Evolutionary conservation across 768 basidiomycete genomes (phyloP).

Genomic region (Austroboletus eburneus): DNA sequence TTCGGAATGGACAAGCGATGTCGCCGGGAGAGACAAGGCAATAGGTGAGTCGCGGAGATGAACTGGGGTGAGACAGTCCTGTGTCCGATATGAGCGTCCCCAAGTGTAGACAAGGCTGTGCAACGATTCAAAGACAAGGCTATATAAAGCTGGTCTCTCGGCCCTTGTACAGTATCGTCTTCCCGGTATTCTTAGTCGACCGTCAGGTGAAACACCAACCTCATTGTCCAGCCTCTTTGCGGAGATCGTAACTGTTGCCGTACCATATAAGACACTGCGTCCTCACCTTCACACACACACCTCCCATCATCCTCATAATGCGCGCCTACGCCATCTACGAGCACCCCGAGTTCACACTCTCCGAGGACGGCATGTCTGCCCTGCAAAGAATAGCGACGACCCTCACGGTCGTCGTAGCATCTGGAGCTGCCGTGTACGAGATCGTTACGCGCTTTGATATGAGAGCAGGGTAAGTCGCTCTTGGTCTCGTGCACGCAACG

Average conservation of each 20-base stretch:
- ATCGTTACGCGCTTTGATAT: slow-evolving; percentile 16
- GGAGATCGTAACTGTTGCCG: slow-evolving; percentile 4
- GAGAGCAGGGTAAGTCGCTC: slow-evolving; percentile 16
- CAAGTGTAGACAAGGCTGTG: no score
- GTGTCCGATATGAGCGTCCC: no score
- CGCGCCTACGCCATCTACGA: slow-evolving; percentile 33
- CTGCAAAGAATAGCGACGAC: slow-evolving; percentile 25
- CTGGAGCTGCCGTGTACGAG: slow-evolving; percentile 30
- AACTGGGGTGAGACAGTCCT: no score
- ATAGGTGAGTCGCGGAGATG: no score
- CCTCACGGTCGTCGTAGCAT: slow-evolving; percentile 30
- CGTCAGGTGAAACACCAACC: slow-evolving; percentile 8
- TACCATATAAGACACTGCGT: no score
- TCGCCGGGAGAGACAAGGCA: no score
- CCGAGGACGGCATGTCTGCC: slow-evolving; percentile 19
- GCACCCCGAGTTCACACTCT: slow-evolving; percentile 31
- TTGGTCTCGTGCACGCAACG: neutral
- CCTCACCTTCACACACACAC: neutral
- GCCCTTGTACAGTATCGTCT: no score
- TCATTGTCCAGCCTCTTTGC: slow-evolving; percentile 6
- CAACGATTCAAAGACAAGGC: no score
- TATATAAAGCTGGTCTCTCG: no score
- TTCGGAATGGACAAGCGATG: no score
- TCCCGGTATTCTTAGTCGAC: no score
- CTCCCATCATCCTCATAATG: slow-evolving; percentile 15